Percentiles rank a stretch among this genome's conserved stretches.
Conservation (phyloP, 495 filamentous ascomycete species). For the Penicillium coprophilum region DNA sequence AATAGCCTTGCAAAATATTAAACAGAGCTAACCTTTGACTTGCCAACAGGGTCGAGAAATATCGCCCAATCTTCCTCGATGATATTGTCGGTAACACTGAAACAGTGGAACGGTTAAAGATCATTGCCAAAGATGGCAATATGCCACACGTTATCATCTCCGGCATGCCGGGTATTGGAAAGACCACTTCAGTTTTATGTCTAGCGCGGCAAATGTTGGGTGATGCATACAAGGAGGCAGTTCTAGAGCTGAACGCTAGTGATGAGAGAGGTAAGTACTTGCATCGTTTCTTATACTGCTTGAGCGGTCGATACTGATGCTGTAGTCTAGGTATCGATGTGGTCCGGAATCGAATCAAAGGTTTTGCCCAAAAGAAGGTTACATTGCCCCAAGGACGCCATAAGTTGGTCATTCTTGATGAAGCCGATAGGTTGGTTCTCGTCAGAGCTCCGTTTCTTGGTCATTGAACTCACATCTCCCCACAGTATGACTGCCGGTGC, state of each 20-base stretch:
- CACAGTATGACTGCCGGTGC: slow-evolving; percentile 88
- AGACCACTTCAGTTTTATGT: slow-evolving; percentile 94
- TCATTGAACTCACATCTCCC: slow-evolving; percentile 1
- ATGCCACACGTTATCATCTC: slow-evolving; percentile 99
- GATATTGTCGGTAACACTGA: slow-evolving; percentile 98
- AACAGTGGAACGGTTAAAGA: slow-evolving; percentile 95
- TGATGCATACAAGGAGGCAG: slow-evolving; percentile 95
- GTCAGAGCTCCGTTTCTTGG: neutral
- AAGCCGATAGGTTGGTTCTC: slow-evolving; percentile 73
- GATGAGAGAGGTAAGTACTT: slow-evolving; percentile 75
- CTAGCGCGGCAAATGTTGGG: slow-evolving; percentile 90
- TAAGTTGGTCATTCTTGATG: slow-evolving; percentile 96
- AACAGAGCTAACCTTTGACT: slow-evolving; percentile 14
- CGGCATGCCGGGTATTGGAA: slow-evolving; percentile 98
- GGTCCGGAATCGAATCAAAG: slow-evolving; percentile 97
- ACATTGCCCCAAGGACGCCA: slow-evolving; percentile 88
- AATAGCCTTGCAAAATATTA: slow-evolving; percentile 5
- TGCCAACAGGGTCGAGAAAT: slow-evolving; percentile 90
- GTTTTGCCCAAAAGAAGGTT: slow-evolving; percentile 99
- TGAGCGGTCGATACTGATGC: slow-evolving; percentile 10
- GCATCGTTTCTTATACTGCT: neutral
- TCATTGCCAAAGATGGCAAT: slow-evolving; percentile 98
- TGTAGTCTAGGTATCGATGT: slow-evolving; percentile 77
- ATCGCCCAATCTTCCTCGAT: slow-evolving; percentile 89
- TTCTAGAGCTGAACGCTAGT: slow-evolving; percentile 92